Conservation (phyloP, 441 rosid genomes). For the Pelargonium myrrhifolium region DNA sequence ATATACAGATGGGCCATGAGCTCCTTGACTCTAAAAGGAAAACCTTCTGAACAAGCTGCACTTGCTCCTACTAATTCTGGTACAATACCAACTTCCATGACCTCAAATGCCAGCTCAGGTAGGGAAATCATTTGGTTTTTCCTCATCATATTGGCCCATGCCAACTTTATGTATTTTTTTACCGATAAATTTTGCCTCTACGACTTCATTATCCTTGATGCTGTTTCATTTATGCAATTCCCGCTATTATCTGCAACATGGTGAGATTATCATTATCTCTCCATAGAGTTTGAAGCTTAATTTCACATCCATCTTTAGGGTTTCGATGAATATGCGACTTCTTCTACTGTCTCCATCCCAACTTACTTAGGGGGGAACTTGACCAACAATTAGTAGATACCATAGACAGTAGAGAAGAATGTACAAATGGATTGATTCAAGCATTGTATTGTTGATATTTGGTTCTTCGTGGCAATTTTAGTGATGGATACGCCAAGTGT, state of each 20-base stretch:
- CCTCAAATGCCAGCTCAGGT: slow-evolving; percentile 69
- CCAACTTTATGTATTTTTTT: neutral
- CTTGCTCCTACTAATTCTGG: slow-evolving; percentile 54
- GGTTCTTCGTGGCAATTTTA: slow-evolving; percentile 25
- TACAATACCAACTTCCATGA: slow-evolving; percentile 36
- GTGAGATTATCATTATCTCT: neutral
- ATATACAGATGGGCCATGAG: slow-evolving; percentile 95
- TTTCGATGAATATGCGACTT: neutral
- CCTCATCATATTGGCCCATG: neutral
- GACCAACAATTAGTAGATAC: neutral
- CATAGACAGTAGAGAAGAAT: neutral
- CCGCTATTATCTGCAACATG: neutral
- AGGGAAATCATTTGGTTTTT: slow-evolving; percentile 9
- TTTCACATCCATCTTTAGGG: neutral
- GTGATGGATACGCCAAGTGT: slow-evolving; percentile 51
- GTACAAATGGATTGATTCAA: neutral
- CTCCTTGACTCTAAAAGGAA: slow-evolving; percentile 92
- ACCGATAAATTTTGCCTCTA: neutral
- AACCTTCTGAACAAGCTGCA: slow-evolving; percentile 76
- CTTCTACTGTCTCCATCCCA: neutral
- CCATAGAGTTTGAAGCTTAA: neutral
- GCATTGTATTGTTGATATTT: slow-evolving; percentile 16
- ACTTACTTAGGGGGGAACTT: neutral
- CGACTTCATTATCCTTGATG: neutral
- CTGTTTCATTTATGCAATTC: neutral